These are phyloP conservation scores for Marasmius fiardii DNA, from an alignment of 1,284 basidiomycete species.

Conservation along the genomic window DNA sequence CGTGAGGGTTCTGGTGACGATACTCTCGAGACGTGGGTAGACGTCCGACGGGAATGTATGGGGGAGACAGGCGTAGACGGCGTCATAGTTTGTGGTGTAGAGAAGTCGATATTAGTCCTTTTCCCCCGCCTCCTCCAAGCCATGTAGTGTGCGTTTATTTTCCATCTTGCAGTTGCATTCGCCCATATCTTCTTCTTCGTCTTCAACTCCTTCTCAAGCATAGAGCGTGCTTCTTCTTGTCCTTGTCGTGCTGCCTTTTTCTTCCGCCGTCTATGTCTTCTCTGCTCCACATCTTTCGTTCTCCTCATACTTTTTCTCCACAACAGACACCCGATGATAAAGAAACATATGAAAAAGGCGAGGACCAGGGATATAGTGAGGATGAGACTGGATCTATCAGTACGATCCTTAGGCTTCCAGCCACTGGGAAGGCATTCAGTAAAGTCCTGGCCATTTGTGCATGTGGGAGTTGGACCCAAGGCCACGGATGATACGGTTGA, in stretches of 20 bases:
- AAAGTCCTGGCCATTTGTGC: slow-evolving; percentile 19
- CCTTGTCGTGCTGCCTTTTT: slow-evolving; percentile 4
- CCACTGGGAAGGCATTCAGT: slow-evolving; percentile 51
- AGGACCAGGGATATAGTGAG: slow-evolving; percentile 58
- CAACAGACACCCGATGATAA: slow-evolving; percentile 54
- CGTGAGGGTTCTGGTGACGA: not conserved
- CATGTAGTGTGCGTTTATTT: slow-evolving; percentile 50
- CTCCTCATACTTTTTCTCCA: slow-evolving; percentile 51
- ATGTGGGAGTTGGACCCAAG: slow-evolving; percentile 5
- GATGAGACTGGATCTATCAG: slow-evolving; percentile 45
- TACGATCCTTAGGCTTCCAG: slow-evolving; percentile 38
- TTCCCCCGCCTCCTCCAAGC: slow-evolving; percentile 52
- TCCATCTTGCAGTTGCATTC: slow-evolving; percentile 62
- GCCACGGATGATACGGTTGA: slow-evolving; percentile 17
- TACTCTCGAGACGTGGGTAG: not conserved
- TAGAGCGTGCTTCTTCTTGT: slow-evolving; percentile 27
- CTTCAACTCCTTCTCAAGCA: slow-evolving; percentile 40
- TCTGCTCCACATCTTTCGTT: slow-evolving; percentile 35
- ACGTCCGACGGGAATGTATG: not conserved
- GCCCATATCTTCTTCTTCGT: slow-evolving; percentile 58
- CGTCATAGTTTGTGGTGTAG: slow-evolving; percentile 12
- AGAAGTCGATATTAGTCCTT: slow-evolving; percentile 26
- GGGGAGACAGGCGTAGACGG: not conserved
- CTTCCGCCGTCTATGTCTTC: slow-evolving; percentile 23
- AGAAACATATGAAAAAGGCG: slow-evolving; percentile 49